phyloP scores from a whole-genome alignment of 2,329 filamentous ascomycete genomes.

The Curvularia verruculosa region DNA sequence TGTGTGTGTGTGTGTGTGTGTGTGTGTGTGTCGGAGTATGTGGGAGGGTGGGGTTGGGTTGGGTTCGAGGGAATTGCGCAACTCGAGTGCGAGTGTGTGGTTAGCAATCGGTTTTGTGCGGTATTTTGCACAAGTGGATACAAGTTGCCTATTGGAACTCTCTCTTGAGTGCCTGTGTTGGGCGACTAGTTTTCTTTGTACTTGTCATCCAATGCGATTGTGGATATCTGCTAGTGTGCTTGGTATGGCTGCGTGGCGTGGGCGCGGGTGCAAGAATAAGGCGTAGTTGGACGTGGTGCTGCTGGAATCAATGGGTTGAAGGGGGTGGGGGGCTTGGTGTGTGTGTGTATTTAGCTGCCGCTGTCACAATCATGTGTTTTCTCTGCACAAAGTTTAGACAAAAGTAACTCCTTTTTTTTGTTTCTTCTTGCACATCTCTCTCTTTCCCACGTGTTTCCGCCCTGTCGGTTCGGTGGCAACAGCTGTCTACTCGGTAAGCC shows the following conservation, averaged over 20 bases:
- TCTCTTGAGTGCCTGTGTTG: background rate
- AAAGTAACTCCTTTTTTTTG: background rate
- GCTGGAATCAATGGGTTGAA: constrained; percentile 1
- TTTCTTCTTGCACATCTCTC: background rate
- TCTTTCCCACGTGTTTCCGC: background rate
- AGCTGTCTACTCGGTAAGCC: background rate
- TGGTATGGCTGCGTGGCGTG: background rate
- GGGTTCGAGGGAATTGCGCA: too few relatives aligned
- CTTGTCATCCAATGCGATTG: background rate
- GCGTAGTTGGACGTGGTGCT: background rate
- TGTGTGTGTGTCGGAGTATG: background rate
- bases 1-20: background rate
- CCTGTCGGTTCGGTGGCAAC: background rate
- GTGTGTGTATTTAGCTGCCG: background rate
- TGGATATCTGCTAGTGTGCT: background rate
- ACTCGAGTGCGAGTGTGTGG: too few relatives aligned
- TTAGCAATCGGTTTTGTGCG: background rate
- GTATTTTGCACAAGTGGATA: background rate
- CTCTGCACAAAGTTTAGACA: background rate
- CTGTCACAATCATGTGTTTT: background rate
- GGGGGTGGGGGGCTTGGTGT: background rate
- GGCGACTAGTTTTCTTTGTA: background rate
- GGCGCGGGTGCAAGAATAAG: background rate
- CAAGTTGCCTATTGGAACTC: background rate
- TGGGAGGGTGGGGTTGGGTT: too few relatives aligned